Conservation (phyloP, 2,329 filamentous ascomycete species). For the Fusarium gaditjirri region DNA sequence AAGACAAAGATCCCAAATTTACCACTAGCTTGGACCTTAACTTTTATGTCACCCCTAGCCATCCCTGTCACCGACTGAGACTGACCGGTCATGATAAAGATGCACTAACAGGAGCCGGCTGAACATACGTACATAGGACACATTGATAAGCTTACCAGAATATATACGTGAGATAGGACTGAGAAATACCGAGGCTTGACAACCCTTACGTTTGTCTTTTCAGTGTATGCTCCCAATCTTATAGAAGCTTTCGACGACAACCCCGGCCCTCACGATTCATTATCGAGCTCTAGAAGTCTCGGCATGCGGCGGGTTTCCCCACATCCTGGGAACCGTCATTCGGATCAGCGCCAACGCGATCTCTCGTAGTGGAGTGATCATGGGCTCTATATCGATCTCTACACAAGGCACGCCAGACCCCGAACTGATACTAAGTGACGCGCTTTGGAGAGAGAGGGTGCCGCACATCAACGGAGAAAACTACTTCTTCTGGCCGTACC, state of each 20-base stretch:
- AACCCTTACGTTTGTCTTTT: too few species aligned
- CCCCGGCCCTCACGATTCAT: accelerated
- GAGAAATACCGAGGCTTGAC: not conserved
- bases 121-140: too few species aligned
- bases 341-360: not conserved
- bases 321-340: not conserved
- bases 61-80: not conserved
- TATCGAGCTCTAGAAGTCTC: not conserved
- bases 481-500: not conserved
- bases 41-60: not conserved
- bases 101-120: not conserved
- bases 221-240: too few species aligned
- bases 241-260: not conserved
- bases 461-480: not conserved
- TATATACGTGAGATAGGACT: not conserved
- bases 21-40: not conserved
- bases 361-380: not conserved
- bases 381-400: not conserved
- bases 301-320: not conserved
- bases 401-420: not conserved
- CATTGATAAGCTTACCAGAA: not conserved
- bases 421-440: not conserved
- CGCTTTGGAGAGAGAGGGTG: not conserved
- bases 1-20: accelerated
- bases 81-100: not conserved